Conservation (phyloP, 805 yeast species). For the Kuraishia cidri region DNA sequence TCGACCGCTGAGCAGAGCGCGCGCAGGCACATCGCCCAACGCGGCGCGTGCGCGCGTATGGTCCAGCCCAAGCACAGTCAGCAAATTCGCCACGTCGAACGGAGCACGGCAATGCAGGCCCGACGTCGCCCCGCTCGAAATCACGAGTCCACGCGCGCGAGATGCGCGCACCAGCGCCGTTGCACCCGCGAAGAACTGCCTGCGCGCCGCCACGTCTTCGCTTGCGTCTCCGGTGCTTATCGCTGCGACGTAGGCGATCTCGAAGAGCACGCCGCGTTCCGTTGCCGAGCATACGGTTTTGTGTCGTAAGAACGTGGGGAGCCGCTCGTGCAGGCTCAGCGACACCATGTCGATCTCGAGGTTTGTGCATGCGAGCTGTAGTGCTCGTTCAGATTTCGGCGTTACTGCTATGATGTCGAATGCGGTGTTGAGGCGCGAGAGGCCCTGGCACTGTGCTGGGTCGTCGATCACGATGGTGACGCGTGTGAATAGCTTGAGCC, state of each 20-base stretch:
- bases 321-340: conserved; percentile 50
- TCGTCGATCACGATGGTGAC: conserved; percentile 73
- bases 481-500: conserved; percentile 50
- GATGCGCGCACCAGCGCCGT: conserved; percentile 74
- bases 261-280: conserved; percentile 76
- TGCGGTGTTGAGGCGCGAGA: conserved; percentile 28
- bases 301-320: conserved; percentile 76
- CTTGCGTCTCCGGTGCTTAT: conserved; percentile 23
- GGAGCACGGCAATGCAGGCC: conserved; percentile 56
- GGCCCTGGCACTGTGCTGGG: conserved; percentile 63
- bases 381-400: conserved; percentile 73
- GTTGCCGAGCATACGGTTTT: conserved; percentile 79
- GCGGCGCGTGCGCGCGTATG: conserved; percentile 50
- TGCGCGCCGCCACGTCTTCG: conserved; percentile 23
- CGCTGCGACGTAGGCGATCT: conserved; percentile 58
- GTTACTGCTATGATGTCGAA: conserved; percentile 80
- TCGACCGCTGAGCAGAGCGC: conserved; percentile 65
- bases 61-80: conserved; percentile 65
- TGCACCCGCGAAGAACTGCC: conserved; percentile 62
- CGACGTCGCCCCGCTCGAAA: conserved; percentile 64
- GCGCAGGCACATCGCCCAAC: conserved; percentile 49
- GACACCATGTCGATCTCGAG: conserved; percentile 80
- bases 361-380: conserved; percentile 64
- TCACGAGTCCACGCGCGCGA: conserved; percentile 68
- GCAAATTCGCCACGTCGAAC: conserved; percentile 58